phyloP scores from a whole-genome alignment of 1,139 yeast genomes.

The Diutina ranongensis region DNA sequence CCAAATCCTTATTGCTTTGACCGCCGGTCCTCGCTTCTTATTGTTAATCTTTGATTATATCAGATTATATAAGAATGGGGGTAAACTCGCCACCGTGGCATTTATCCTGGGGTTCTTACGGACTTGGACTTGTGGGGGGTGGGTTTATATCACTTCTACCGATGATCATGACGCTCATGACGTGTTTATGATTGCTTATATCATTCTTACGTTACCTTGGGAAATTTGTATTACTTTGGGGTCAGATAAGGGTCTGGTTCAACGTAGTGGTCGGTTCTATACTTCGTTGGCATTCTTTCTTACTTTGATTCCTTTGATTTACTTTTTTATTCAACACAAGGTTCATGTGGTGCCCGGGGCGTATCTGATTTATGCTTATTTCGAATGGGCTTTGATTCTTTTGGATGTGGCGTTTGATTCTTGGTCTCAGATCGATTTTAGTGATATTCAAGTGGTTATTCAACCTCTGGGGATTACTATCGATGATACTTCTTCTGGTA shows the following conservation, averaged over 20 bases:
- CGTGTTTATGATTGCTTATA: conserved; percentile 84
- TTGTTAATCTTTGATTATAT: conserved; percentile 53
- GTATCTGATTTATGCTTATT: conserved; percentile 84
- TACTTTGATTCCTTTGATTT: conserved; percentile 67
- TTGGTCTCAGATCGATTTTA: conserved; percentile 63
- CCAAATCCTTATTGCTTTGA: conserved; percentile 70
- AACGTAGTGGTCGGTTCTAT: conserved; percentile 39
- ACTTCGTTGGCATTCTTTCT: conserved; percentile 56
- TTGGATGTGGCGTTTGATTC: conserved; percentile 81
- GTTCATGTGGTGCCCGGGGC: conserved; percentile 88
- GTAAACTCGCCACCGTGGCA: conserved; percentile 25
- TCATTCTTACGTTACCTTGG: conserved; percentile 89
- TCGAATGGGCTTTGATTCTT: conserved; percentile 83
- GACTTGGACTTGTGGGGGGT: conserved; percentile 94
- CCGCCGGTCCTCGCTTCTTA: conserved; percentile 80
- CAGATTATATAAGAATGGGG: conserved; percentile 20
- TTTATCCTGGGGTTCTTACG: conserved; percentile 53
- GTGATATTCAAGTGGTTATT: conserved; percentile 4
- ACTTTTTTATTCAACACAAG: conserved; percentile 88
- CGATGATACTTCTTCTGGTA: neutral
- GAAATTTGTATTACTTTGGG: conserved; percentile 49
- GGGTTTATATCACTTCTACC: conserved; percentile 95
- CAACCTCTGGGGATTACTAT: neutral
- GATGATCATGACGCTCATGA: conserved; percentile 97
- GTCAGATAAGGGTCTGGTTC: conserved; percentile 37